Conservation (phyloP, 2,329 filamentous ascomycete genomes). For the Clarireedia paspali region DNA sequence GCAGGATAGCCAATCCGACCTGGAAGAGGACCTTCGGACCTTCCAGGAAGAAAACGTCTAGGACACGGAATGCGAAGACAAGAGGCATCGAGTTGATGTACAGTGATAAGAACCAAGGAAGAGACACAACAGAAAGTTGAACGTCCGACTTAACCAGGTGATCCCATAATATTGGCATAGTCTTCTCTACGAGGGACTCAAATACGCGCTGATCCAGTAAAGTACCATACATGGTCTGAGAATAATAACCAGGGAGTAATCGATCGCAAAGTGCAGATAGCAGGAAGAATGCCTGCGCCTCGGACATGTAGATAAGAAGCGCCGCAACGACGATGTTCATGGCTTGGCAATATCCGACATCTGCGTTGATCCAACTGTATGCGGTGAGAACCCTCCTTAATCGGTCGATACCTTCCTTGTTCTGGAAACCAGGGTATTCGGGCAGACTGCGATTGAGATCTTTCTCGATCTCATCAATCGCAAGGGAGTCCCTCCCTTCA, state of each 20-base stretch:
- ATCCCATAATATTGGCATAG: constrained; percentile 97
- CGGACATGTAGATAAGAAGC: constrained; percentile 97
- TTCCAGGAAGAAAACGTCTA: constrained; percentile 98
- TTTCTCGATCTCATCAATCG: constrained; percentile 98
- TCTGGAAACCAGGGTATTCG: constrained; percentile 96
- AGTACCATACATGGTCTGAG: constrained; percentile 98
- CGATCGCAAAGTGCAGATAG: constrained; percentile 88
- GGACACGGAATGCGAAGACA: constrained; percentile 90
- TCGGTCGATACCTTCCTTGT: constrained; percentile 85
- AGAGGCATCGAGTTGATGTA: constrained; percentile 99
- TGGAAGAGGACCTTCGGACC: constrained; percentile 97
- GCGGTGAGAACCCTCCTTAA: constrained; percentile 87
- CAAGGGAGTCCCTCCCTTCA: constrained; percentile 79
- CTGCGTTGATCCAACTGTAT: constrained; percentile 93
- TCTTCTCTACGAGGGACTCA: constrained; percentile 95
- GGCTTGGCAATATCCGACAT: constrained; percentile 96
- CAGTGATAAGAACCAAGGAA: constrained; percentile 95
- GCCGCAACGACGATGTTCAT: constrained; percentile 99
- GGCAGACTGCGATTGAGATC: constrained; percentile 93
- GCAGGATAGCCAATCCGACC: constrained; percentile 88
- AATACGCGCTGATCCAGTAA: constrained; percentile 95
- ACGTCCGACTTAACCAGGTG: constrained; percentile 96
- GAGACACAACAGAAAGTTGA: constrained; percentile 90
- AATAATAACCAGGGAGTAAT: constrained; percentile 93
- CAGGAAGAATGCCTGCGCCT: constrained; percentile 90